Evolutionary conservation across 768 basidiomycete species (phyloP), one percentile per base, ranked within the genome.

Genomic region (Kwoniella sp.): DNA sequence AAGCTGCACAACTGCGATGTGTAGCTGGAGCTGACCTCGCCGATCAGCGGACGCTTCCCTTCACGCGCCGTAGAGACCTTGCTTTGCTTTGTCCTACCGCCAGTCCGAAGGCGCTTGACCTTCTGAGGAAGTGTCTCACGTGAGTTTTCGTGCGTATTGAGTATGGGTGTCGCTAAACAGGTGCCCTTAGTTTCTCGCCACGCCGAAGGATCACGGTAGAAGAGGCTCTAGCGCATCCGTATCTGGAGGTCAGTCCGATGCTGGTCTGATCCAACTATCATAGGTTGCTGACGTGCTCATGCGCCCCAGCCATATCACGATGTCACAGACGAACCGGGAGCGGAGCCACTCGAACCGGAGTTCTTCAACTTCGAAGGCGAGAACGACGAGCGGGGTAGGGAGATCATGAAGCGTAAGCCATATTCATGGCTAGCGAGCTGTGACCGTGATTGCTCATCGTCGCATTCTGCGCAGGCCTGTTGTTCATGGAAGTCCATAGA

Each of bases 171-270:
- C 46, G 78, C 86, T 0, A 90, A 90, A 71, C 86, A 82, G 41
- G 54, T 14, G 0, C 2, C 14, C 23, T 29, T 44, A 72, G 72
- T 22, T 71, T 73, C 62, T 74, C 73, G 54, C 93, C 93, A 8
- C 86, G 84, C 67, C 82, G 86, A 67, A 80, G 93, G 14, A 86
- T 96, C 53, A 87, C 88, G 57, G 91, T 88, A 11, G 84, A 85
- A 34, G 85, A 91, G 54, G 89, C 89, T 0, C 78, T 98, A 46
- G 81, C 81, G 56, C 93, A 98, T 76, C 89, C 90, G 0, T 95
- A 95, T 73, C 79, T 93, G 22, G 82, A 83, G 78, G 88, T 70
- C 29, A 53, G 67, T 56, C 19, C 3, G 5, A 4, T 26, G 11
- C 14, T 26, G 1, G 41, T 36, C 15, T 12, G 59, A 5, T 12